These are phyloP conservation scores for Cucurbita argyrosperma DNA, from an alignment of 306 rosid genomes.

Conservation along the genomic window DNA sequence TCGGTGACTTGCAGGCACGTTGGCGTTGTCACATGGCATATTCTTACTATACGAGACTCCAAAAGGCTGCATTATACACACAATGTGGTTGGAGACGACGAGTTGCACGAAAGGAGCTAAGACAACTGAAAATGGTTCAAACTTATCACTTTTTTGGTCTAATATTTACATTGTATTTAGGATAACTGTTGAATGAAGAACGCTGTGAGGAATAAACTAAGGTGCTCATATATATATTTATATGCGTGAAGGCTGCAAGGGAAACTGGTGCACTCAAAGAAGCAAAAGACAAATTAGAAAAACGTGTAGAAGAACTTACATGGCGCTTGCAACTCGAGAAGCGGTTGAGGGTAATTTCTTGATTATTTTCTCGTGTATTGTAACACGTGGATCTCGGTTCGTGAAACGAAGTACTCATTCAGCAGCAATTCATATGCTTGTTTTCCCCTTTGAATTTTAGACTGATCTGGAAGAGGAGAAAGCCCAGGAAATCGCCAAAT, in stretches of 20 bases:
- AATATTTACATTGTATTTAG: slow-evolving; percentile 13
- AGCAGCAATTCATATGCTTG: background rate
- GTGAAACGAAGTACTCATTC: background rate
- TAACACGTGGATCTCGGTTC: slow-evolving; percentile 8
- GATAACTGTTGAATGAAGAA: slow-evolving; percentile 1
- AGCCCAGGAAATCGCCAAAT: slow-evolving; percentile 64
- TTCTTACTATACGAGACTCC: slow-evolving; percentile 73
- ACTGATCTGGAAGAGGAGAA: slow-evolving; percentile 96
- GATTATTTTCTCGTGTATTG: background rate
- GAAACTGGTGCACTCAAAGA: slow-evolving; percentile 99
- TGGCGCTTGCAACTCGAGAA: slow-evolving; percentile 99
- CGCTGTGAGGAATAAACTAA: slow-evolving; percentile 4
- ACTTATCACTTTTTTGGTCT: slow-evolving; percentile 5
- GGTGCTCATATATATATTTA: slow-evolving; percentile 11
- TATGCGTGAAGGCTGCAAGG: slow-evolving; percentile 72
- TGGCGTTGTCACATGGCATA: slow-evolving; percentile 52
- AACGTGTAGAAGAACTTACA: slow-evolving; percentile 99
- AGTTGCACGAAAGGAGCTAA: slow-evolving; percentile 88
- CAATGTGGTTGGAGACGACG: slow-evolving; percentile 96
- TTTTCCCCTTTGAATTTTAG: slow-evolving; percentile 30
- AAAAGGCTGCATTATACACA: slow-evolving; percentile 62
- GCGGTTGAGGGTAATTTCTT: slow-evolving; percentile 68
- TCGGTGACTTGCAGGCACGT: slow-evolving; percentile 42
- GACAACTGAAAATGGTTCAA: slow-evolving; percentile 84
- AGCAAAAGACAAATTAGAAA: slow-evolving; percentile 96